Base-by-base conservation (phyloP, 441 rosid species). In the Euphorbia schlechtendalii region DNA sequence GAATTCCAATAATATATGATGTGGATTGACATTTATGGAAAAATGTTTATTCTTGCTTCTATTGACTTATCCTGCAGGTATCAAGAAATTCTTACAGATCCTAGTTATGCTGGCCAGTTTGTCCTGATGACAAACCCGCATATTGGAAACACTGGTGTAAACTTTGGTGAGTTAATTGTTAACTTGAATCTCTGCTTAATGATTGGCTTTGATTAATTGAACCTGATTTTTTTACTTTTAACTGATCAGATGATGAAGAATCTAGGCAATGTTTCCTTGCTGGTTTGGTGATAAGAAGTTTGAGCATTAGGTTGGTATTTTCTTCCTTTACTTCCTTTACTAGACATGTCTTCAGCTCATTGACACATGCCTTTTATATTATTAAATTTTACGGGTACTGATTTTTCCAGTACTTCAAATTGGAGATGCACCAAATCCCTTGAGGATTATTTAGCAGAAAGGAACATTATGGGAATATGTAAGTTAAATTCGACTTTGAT, bases 41-140 rank as follows among this genome's bases (percentile, higher is more conserved):
- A 32, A 32, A 32, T 2, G 17, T 45, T 9, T 20, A 14, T 20
- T 52, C 10, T 21, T 28, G 2, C 14, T 24, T 15, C 45, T 52
- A 25, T 36, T 34, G 22, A 21, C 17, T 36, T 24, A 21, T 66
- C 30, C 14, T 64, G 60, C 80, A 93, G 96, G 80, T 90, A 93
- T 79, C 99, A 90, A 77, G 99, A 93, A 75, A 93, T 93, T 74
- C 84, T 93, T 0, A 90, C 96, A 11, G 99, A 90, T 73, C 99
- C 97, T 43, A 93, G 99, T 75, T 90, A 88, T 63, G 92, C 96
- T 1, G 95, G 96, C 1, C 97, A 90, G 74, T 93, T 90, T 83
- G 99, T 90, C 66, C 68, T 93, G 73, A 93, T 88, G 99, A 93
- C 99, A 38, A 90, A 86, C 77, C 99, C 97, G 0, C 97, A 90